phyloP scores from a whole-genome alignment of 495 filamentous ascomycete species.

The Penicillium desertorum region DNA sequence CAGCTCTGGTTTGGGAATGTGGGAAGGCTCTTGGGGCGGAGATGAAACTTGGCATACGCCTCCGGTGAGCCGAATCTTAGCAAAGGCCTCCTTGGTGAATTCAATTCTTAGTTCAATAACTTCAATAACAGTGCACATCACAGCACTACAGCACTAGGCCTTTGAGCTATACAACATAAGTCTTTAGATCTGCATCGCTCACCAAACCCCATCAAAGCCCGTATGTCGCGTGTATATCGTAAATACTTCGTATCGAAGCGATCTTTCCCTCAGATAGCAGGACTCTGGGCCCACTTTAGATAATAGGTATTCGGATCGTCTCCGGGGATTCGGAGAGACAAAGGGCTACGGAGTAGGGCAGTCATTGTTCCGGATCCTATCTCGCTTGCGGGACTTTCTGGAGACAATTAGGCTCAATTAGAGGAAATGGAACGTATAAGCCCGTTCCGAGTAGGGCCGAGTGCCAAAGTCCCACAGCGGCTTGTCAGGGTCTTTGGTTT shows the following conservation, averaged over 20 bases:
- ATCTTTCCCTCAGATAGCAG: neutral
- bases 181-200: too few species aligned
- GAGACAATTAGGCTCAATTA: neutral
- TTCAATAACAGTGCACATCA: neutral
- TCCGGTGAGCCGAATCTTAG: neutral
- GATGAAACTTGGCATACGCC: neutral
- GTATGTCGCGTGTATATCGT: neutral
- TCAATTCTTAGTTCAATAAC: neutral
- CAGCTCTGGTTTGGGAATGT: slow-evolving; percentile 2
- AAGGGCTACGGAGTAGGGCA: neutral
- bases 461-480: slow-evolving; percentile 18
- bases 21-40: neutral
- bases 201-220: too few species aligned
- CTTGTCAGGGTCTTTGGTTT: slow-evolving; percentile 3
- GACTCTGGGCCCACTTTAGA: neutral
- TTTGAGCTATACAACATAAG: neutral
- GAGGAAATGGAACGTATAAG: neutral
- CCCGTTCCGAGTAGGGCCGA: neutral
- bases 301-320: neutral
- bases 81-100: neutral
- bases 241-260: neutral
- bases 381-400: neutral
- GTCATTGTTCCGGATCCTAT: neutral
- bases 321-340: neutral
- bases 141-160: neutral